phyloP scores from a whole-genome alignment of 345 rosid genomes.

The Clausena lansium region DNA sequence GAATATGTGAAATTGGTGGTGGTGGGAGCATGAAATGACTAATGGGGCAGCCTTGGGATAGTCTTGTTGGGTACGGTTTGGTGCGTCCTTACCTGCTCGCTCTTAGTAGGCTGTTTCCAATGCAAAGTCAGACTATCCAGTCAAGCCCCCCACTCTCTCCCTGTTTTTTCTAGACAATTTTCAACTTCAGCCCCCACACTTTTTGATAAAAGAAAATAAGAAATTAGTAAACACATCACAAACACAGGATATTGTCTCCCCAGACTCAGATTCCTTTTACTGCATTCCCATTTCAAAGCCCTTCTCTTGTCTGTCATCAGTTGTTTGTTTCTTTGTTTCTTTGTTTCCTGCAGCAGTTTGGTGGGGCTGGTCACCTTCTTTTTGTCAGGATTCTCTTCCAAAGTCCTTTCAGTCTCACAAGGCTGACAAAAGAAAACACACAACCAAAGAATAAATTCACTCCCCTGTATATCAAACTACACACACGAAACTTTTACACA shows the following conservation, averaged over 20 bases:
- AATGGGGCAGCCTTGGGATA: constrained; percentile 4
- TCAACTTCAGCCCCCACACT: constrained; percentile 21
- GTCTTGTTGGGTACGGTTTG: constrained; percentile 35
- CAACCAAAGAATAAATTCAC: constrained; percentile 17
- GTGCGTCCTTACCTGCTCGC: constrained; percentile 25
- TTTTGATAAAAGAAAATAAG: constrained; percentile 31
- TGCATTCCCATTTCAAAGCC: not conserved
- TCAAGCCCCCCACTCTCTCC: not conserved
- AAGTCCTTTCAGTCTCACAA: constrained; percentile 23
- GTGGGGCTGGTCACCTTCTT: constrained; percentile 82
- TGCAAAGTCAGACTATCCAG: constrained; percentile 17
- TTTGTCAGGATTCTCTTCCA: constrained; percentile 36
- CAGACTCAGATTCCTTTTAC: constrained; percentile 17
- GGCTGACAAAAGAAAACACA: constrained; percentile 22
- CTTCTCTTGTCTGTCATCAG: constrained; percentile 10
- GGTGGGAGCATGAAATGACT: constrained; percentile 23
- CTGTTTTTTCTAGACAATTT: not conserved
- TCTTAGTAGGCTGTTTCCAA: constrained; percentile 23
- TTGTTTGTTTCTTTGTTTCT: constrained; percentile 13
- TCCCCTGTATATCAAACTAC: constrained; percentile 6
- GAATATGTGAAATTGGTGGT: constrained; percentile 13
- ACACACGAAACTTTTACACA: not conserved
- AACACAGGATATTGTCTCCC: constrained; percentile 25
- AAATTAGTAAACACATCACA: constrained; percentile 1
- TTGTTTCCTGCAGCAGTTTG: constrained; percentile 39